Conservation (phyloP, 768 basidiomycete genomes). For the Suillus hirtellus region DNA sequence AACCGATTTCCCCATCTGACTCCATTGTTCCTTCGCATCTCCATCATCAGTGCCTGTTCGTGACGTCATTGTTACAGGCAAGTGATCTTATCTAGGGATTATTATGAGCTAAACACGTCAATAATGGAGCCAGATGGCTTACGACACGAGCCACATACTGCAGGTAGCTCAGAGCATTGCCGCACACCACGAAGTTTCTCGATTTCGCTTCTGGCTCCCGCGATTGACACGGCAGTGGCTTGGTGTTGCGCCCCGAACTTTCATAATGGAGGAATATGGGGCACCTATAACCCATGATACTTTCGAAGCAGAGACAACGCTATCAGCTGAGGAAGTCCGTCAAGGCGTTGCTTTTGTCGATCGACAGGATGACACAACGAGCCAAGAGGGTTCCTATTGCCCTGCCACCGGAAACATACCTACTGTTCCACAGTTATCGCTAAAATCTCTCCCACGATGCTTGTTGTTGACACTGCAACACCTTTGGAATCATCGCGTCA, state of each 20-base stretch:
- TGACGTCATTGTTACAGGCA: slow-evolving; percentile 48
- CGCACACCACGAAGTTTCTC: slow-evolving; percentile 31
- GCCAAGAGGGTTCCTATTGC: neutral
- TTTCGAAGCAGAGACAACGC: slow-evolving; percentile 20
- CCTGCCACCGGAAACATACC: neutral
- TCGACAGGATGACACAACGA: neutral
- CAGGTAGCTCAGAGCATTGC: slow-evolving; percentile 34
- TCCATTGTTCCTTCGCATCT: slow-evolving; percentile 29
- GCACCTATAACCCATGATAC: slow-evolving; percentile 10
- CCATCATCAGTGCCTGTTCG: slow-evolving; percentile 39
- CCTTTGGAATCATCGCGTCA: slow-evolving; percentile 28
- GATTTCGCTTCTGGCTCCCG: slow-evolving; percentile 41
- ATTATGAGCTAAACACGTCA: neutral
- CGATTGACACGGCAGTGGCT: slow-evolving; percentile 43
- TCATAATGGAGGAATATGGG: slow-evolving; percentile 30
- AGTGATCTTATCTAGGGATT: slow-evolving; percentile 1
- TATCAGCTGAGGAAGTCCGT: slow-evolving; percentile 33
- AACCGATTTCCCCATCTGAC: neutral
- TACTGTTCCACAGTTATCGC: neutral
- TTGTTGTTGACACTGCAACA: slow-evolving; percentile 12
- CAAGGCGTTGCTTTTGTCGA: slow-evolving; percentile 30
- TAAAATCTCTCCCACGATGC: slow-evolving; percentile 4
- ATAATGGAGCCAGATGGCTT: slow-evolving; percentile 38
- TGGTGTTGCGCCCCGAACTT: slow-evolving; percentile 37
- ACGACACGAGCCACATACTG: slow-evolving; percentile 39